Conservation (phyloP, 1,284 basidiomycete genomes). For the Puccinia hordei region DNA sequence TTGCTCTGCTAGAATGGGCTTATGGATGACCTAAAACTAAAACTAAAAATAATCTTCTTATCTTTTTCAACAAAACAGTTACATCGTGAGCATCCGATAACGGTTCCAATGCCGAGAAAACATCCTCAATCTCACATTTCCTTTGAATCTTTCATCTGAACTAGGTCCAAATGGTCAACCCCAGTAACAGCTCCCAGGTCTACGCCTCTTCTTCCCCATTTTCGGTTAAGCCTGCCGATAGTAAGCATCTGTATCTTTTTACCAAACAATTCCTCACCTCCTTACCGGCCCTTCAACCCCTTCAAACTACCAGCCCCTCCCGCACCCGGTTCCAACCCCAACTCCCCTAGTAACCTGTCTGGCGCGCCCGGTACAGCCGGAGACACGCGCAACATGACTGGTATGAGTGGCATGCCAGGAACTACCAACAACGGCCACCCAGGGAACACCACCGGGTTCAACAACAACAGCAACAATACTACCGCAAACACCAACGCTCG, state of each 20-base stretch:
- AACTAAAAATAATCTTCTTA: not conserved
- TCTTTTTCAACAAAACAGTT: not conserved
- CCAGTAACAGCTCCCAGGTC: conserved; percentile 29
- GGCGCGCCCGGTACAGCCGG: not conserved
- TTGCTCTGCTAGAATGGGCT: not conserved
- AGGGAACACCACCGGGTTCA: conserved; percentile 27
- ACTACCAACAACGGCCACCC: conserved; percentile 11
- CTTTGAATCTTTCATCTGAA: not conserved
- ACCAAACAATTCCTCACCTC: not conserved
- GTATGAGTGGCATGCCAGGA: conserved; percentile 18
- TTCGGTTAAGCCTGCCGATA: conserved; percentile 28
- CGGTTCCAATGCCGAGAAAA: not conserved
- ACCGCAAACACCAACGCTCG: conserved; percentile 28
- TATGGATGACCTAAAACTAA: not conserved
- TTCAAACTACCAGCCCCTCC: not conserved
- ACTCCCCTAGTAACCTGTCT: not conserved
- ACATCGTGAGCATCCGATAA: conserved; percentile 7
- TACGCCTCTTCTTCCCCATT: conserved; percentile 41
- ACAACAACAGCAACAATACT: conserved; percentile 17
- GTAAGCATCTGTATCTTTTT: conserved; percentile 10
- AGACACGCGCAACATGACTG: conserved; percentile 23
- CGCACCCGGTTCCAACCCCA: not conserved
- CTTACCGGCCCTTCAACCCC: not conserved
- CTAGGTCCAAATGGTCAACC: conserved; percentile 49
- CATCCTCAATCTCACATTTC: not conserved